Conservation (phyloP, 257 asterid species). For the Henckelia pumila region DNA sequence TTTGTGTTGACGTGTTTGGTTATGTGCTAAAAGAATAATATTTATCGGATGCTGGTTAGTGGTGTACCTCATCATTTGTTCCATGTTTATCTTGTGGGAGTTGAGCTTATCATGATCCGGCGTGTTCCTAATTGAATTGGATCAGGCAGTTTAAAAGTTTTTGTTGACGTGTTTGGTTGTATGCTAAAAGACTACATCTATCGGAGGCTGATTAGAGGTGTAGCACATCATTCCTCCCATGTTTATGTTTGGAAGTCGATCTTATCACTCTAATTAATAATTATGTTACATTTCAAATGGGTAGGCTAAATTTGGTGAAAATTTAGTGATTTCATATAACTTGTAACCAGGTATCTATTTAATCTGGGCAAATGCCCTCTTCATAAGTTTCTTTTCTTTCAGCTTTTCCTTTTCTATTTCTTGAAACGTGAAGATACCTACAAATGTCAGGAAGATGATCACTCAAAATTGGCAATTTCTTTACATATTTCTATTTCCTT, state of each 20-base stretch:
- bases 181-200: not conserved
- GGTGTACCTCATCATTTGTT: not conserved
- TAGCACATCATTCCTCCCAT: not conserved
- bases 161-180: not conserved
- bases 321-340: not conserved
- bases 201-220: not conserved
- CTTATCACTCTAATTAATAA: not conserved
- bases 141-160: not conserved
- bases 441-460: not conserved
- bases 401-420: too few relatives aligned
- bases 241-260: not conserved
- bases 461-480: not conserved
- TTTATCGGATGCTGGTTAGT: not conserved
- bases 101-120: not conserved
- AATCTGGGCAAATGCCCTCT: not conserved
- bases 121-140: not conserved
- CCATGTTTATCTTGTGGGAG: not conserved
- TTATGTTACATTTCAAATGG: constrained; percentile 5
- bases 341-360: not conserved
- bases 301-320: not conserved
- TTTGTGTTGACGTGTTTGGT: not conserved
- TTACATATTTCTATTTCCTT: too few relatives aligned
- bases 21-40: not conserved
- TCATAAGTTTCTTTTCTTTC: not conserved
- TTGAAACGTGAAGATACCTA: not conserved